Evolutionary conservation across 2,329 filamentous ascomycete species (phyloP).

Genomic region (Penicillium digitatum): DNA sequence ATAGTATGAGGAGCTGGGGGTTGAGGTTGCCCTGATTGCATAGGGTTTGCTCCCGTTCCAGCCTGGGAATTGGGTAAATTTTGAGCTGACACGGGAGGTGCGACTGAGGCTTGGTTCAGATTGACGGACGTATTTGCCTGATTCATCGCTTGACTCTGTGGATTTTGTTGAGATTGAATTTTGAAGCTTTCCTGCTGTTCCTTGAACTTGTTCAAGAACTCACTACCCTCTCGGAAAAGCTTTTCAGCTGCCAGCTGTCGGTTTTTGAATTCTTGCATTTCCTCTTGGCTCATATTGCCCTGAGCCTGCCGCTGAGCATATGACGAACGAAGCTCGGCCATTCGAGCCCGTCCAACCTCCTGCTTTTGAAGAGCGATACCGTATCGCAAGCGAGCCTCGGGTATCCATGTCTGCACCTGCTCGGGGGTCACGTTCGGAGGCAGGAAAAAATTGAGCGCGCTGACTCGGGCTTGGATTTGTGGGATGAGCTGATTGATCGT

Average conservation of each 20-base stretch:
- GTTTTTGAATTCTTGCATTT: conserved; percentile 43
- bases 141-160: conserved; percentile 20
- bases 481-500: conserved; percentile 43
- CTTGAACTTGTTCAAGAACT: conserved; percentile 48
- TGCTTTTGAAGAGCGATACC: conserved; percentile 49
- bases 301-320: conserved; percentile 37
- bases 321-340: conserved; percentile 41
- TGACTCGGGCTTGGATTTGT: conserved; percentile 47
- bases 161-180: conserved; percentile 32
- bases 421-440: conserved; percentile 45
- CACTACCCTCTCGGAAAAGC: conserved; percentile 43
- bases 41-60: conserved; percentile 25
- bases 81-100: conserved; percentile 18
- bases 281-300: conserved; percentile 42
- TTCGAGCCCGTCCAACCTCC: conserved; percentile 45
- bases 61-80: conserved; percentile 21
- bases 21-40: conserved; percentile 34
- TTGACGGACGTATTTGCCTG: conserved; percentile 17
- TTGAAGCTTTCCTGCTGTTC: conserved; percentile 48
- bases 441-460: conserved; percentile 42
- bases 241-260: conserved; percentile 42
- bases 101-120: conserved; percentile 16
- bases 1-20: conserved; percentile 46
- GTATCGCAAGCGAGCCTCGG: conserved; percentile 46
- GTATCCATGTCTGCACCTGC: conserved; percentile 45